Evolutionary conservation across 768 basidiomycete species (phyloP).

Genomic region (Mycena vulgaris): DNA sequence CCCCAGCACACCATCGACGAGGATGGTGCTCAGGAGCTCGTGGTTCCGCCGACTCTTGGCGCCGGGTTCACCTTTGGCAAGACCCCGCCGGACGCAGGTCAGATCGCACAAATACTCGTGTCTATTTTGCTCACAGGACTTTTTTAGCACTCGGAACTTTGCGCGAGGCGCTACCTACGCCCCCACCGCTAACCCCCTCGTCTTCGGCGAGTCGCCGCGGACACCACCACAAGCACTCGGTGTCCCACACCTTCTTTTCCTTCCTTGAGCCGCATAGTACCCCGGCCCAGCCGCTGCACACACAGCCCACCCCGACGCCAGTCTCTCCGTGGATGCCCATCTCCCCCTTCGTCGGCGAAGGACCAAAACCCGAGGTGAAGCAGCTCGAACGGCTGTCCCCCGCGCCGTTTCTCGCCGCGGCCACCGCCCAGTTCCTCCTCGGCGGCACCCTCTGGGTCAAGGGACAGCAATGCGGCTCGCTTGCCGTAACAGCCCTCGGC

Average conservation of each 20-base stretch:
- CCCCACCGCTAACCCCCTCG: slow-evolving; percentile 52
- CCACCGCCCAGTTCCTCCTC: slow-evolving; percentile 81
- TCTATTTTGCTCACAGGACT: too few relatives aligned
- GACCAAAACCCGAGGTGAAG: slow-evolving; percentile 54
- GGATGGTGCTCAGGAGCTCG: slow-evolving; percentile 72
- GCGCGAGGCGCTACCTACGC: slow-evolving; percentile 49
- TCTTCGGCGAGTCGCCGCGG: slow-evolving; percentile 67
- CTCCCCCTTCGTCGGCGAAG: slow-evolving; percentile 55
- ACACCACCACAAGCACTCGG: slow-evolving; percentile 94
- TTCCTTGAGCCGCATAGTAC: slow-evolving; percentile 85
- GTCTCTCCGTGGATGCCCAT: slow-evolving; percentile 79
- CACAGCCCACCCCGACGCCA: slow-evolving; percentile 72
- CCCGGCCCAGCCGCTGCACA: slow-evolving; percentile 59
- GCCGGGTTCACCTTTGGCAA: slow-evolving; percentile 52
- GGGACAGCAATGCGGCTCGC: slow-evolving; percentile 90
- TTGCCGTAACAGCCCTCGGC: slow-evolving; percentile 91
- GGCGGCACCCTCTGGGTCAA: slow-evolving; percentile 89
- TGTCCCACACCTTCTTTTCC: slow-evolving; percentile 96
- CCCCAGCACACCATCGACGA: slow-evolving; percentile 74
- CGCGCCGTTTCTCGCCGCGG: slow-evolving; percentile 60
- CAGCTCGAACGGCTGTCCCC: slow-evolving; percentile 8
- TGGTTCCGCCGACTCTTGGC: slow-evolving; percentile 60
- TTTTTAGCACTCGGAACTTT: too few relatives aligned
- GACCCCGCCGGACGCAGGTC: slow-evolving; percentile 41
- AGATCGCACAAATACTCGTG: too few relatives aligned